Evolutionary conservation across 495 filamentous ascomycete genomes (phyloP).

Genomic region (Xylaria scruposa): DNA sequence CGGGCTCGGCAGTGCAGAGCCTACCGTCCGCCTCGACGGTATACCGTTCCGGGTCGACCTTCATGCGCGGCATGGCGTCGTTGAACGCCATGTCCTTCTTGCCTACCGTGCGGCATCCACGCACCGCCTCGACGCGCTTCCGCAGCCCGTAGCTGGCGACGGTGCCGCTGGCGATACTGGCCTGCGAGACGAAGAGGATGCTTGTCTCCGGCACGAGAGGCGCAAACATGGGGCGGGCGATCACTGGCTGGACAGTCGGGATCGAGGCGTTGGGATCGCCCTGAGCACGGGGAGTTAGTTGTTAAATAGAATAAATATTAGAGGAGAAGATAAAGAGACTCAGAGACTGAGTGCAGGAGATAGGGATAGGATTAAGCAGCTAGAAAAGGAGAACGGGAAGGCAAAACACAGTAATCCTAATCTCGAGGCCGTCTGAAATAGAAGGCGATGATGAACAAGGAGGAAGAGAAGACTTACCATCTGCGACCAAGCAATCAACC

Average conservation of each 20-base stretch:
- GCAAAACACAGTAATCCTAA: background rate
- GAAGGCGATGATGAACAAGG: background rate
- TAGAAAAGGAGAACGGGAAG: too few species aligned
- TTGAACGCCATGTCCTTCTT: constrained; percentile 98
- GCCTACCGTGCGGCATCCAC: constrained; percentile 76
- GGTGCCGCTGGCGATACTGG: constrained; percentile 67
- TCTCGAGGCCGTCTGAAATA: background rate
- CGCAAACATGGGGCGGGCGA: constrained; percentile 89
- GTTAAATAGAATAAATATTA: background rate
- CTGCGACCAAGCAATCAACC: constrained; percentile 83
- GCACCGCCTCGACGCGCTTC: constrained; percentile 83
- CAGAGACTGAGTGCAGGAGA: background rate
- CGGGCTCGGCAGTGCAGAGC: constrained; percentile 77
- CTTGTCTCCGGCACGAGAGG: constrained; percentile 72
- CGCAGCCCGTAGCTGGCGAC: constrained; percentile 75
- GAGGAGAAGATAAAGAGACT: background rate
- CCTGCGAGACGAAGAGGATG: constrained; percentile 84
- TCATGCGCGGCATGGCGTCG: constrained; percentile 86
- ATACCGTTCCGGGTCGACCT: constrained; percentile 92
- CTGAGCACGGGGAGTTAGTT: constrained; percentile 33
- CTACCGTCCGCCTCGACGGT: constrained; percentile 86
- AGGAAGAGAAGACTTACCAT: constrained; percentile 65
- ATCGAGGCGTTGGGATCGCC: constrained; percentile 95
- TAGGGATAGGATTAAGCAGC: background rate
- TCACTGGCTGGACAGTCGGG: constrained; percentile 85